Base-by-base conservation (phyloP, 192 early-diverging fungal species). In the Rhizophagus sp. region DNA sequence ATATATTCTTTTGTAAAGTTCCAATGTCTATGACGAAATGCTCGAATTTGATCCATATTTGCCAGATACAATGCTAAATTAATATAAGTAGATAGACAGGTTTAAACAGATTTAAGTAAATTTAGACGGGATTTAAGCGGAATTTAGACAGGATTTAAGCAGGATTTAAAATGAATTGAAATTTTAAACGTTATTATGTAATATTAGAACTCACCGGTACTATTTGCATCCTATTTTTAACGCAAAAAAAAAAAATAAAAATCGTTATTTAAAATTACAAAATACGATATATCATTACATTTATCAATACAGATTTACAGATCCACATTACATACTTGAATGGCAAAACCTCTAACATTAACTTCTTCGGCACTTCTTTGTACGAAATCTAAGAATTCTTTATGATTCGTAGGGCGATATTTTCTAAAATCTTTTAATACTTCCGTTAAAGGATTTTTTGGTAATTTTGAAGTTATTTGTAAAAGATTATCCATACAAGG, bases 21-120 rank as follows among this genome's bases (percentile, higher is more conserved):
- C 96, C 96, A 97, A 82, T 97, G 96, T 27, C 94, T 89, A 83
- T 92, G 89, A 68, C 96, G 85, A 84, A 96, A 97, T 11, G 92
- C 92, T 34, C 95, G 88, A 34, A 95, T 92, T 84, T 95, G 93
- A 79, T 95, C 95, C 22, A 97, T 89, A 44, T 92, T 91, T 5
- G 89, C 85, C n/a, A 96, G 83, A 81, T 94, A 96, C 24, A 92
- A 82, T 17, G 92, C 94, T 68, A 87, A 78, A 30, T 30, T 1
- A 2, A 80, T 85, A 78, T 39, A 62, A 64, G 57, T 13, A 81
- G 71, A 52, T n/a, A n/a, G n/a, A n/a, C n/a, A n/a, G n/a, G n/a
- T 49, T 79, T 73, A 52, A 11, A 44, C 33, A 10, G 34, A 10
- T 39, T 27, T n/a, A n/a, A n/a, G n/a, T 73, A 30, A 30, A 6